phyloP scores from a whole-genome alignment of 2,329 filamentous ascomycete genomes.

The Exutisphaerella laricina region DNA sequence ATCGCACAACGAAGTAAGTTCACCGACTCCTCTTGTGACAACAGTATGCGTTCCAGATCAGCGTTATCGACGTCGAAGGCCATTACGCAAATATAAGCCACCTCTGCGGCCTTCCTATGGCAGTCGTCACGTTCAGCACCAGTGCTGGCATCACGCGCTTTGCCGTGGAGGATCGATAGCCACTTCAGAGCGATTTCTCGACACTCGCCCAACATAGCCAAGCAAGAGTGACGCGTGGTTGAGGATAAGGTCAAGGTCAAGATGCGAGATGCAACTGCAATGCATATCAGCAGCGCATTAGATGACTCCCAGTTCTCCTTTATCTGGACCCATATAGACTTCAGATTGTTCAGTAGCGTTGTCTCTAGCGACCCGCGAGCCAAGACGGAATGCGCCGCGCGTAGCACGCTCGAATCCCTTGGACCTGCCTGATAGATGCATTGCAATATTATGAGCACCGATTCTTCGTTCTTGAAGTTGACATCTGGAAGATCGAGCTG shows the following conservation, averaged over 20 bases:
- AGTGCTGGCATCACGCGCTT: slow-evolving; percentile 40
- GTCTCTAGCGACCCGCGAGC: neutral
- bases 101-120: slow-evolving; percentile 43
- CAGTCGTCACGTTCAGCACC: slow-evolving; percentile 26
- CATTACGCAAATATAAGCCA: slow-evolving; percentile 52
- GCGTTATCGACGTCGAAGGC: slow-evolving; percentile 38
- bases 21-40: slow-evolving; percentile 10
- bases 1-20: slow-evolving; percentile 21
- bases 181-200: slow-evolving; percentile 46
- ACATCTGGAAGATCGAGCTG: slow-evolving; percentile 51
- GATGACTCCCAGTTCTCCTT: slow-evolving; percentile 29
- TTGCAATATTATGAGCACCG: slow-evolving; percentile 46
- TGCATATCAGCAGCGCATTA: slow-evolving; percentile 20
- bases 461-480: slow-evolving; percentile 54
- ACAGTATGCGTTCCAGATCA: slow-evolving; percentile 16
- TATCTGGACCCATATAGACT: slow-evolving; percentile 15
- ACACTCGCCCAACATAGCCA: slow-evolving; percentile 35
- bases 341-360: slow-evolving; percentile 12
- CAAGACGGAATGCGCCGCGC: neutral
- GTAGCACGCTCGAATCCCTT: slow-evolving; percentile 17
- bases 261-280: slow-evolving; percentile 20
- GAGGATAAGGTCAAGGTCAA: slow-evolving; percentile 15
- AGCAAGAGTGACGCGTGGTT: slow-evolving; percentile 6
- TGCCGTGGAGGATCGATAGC: slow-evolving; percentile 44
- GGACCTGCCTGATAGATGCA: slow-evolving; percentile 55